These are phyloP conservation scores for Clarireedia homoeocarpa DNA, from an alignment of 2,329 filamentous ascomycete genomes.

Conservation along the genomic window DNA sequence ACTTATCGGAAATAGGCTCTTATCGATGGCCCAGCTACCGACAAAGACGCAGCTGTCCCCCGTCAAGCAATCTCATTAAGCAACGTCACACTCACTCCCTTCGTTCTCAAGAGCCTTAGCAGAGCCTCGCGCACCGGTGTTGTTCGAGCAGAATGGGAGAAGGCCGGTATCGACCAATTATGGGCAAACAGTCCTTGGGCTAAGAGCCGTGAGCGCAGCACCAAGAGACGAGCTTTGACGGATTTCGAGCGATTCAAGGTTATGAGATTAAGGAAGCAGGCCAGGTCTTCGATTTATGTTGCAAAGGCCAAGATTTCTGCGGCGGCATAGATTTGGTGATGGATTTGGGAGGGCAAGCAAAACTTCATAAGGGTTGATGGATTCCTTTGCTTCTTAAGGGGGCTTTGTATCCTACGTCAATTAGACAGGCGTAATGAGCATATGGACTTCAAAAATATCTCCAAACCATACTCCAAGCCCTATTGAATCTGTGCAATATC, in stretches of 20 bases:
- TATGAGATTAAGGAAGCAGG: conserved; percentile 98
- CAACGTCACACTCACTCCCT: conserved; percentile 79
- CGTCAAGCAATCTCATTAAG: conserved; percentile 80
- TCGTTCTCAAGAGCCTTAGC: conserved; percentile 80
- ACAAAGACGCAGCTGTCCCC: conserved; percentile 70
- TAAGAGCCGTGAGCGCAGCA: conserved; percentile 81
- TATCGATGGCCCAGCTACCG: conserved; percentile 85
- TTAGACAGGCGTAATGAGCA: conserved; percentile 56
- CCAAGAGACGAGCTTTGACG: conserved; percentile 83
- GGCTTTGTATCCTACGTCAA: conserved; percentile 57
- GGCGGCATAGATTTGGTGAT: conserved; percentile 48
- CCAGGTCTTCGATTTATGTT: conserved; percentile 97
- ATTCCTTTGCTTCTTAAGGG: conserved; percentile 49
- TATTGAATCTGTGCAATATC: conserved; percentile 4
- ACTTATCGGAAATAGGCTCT: conserved; percentile 60
- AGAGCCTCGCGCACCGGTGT: conserved; percentile 74
- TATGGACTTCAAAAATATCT: conserved; percentile 49
- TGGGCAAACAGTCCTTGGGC: conserved; percentile 89
- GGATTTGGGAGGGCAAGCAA: conserved; percentile 37
- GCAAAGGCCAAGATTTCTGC: conserved; percentile 82
- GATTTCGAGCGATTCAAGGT: conserved; percentile 99
- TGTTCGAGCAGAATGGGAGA: conserved; percentile 86
- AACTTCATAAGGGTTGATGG: conserved; percentile 47
- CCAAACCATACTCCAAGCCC: conserved; percentile 3
- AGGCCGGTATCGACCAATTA: conserved; percentile 84